Percentiles rank a stretch among this genome's conserved stretches.
These are phyloP conservation scores for Backusella australiensis DNA, from an alignment of 192 early-diverging fungal genomes.

Conservation along the genomic window DNA sequence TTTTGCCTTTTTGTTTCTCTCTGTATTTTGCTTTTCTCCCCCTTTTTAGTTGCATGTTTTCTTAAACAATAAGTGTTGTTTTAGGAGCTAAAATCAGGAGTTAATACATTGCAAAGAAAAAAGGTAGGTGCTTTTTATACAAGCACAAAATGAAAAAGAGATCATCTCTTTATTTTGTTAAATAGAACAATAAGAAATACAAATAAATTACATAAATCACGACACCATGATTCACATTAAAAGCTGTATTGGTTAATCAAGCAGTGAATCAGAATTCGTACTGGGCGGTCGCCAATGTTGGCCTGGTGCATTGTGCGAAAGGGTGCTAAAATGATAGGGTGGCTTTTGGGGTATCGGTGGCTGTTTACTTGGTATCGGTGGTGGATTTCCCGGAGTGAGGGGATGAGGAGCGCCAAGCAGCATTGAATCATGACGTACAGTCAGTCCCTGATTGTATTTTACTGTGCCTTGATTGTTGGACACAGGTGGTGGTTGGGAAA, in stretches of 20 bases:
- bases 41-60: not conserved
- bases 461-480: not conserved
- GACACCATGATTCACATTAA: no score
- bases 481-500: not conserved
- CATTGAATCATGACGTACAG: not conserved
- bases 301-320: not conserved
- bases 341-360: not conserved
- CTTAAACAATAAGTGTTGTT: not conserved
- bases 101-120: not conserved
- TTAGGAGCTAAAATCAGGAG: not conserved
- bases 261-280: not conserved
- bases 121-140: not conserved
- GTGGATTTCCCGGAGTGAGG: not conserved
- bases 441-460: not conserved
- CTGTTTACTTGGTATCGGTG: not conserved
- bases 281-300: not conserved
- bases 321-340: not conserved
- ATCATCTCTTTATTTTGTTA: no score
- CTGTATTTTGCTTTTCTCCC: not conserved
- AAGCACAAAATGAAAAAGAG: not conserved
- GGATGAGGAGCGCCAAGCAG: not conserved
- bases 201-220: no score
- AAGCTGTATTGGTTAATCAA: not conserved
- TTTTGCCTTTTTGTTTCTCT: not conserved
- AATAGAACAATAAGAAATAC: no score